A percentile compares a stretch with the other conserved stretches of the same genome.
phyloP scores from a whole-genome alignment of 257 asterid species.

The Nicotiana sylvestris region DNA sequence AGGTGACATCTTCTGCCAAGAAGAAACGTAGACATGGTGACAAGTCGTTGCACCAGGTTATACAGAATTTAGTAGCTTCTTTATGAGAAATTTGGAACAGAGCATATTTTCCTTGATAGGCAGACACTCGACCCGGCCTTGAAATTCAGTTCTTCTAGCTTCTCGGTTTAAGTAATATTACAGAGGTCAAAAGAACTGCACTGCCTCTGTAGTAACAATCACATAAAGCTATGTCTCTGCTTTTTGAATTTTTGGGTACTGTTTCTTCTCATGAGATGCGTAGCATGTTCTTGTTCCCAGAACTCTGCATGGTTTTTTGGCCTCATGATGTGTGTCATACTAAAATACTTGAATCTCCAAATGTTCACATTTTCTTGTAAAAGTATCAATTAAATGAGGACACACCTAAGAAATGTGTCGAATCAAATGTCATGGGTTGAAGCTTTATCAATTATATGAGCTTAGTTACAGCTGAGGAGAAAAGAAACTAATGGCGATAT shows the following conservation, averaged over 20 bases:
- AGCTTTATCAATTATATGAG: not conserved
- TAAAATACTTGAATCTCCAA: not conserved
- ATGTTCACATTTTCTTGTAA: not conserved
- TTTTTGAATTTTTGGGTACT: not conserved
- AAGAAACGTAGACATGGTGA: slow-evolving; percentile 64
- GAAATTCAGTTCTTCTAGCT: not conserved
- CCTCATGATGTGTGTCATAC: not conserved
- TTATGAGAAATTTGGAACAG: not conserved
- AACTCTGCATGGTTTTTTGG: not conserved
- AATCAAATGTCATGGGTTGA: not conserved
- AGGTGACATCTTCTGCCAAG: slow-evolving; percentile 98
- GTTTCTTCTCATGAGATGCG: not conserved
- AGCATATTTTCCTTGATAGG: not conserved
- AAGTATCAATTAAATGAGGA: slow-evolving; percentile 2
- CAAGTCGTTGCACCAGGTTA: slow-evolving; percentile 84
- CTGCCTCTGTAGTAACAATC: not conserved
- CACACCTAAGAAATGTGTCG: not conserved
- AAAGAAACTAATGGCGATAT: not conserved
- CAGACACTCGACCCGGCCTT: not conserved
- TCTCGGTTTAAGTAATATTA: not conserved
- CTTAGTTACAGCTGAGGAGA: not conserved
- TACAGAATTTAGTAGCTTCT: slow-evolving; percentile 5
- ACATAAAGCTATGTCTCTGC: not conserved
- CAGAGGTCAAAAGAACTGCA: not conserved
- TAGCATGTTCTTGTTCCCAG: not conserved